Evolutionary conservation across 2,329 filamentous ascomycete genomes (phyloP).

Genomic region (Ophiostoma novo-ulmi): DNA sequence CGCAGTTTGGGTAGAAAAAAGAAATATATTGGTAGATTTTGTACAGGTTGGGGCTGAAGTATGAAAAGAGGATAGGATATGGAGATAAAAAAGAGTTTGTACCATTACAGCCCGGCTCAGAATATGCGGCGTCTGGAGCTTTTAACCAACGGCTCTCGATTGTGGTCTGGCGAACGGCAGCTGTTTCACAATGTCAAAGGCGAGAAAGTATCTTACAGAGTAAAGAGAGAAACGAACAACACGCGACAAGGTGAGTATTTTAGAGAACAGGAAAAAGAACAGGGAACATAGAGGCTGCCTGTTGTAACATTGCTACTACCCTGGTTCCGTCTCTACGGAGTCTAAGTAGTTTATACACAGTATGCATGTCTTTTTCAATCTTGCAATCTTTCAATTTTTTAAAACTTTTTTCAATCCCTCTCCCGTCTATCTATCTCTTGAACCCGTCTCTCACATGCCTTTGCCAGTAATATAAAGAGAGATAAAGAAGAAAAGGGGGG

Average conservation of each 20-base stretch:
- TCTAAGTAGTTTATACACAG: background rate
- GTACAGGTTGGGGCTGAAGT: too few species aligned
- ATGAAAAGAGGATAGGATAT: too few species aligned
- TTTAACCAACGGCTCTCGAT: too few species aligned
- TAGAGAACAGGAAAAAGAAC: background rate
- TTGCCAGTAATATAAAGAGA: background rate
- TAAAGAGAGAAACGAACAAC: too few species aligned
- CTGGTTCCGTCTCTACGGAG: background rate
- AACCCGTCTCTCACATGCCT: background rate
- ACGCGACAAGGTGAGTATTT: background rate
- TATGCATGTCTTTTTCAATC: background rate
- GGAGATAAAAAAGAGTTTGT: too few species aligned
- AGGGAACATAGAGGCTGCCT: background rate
- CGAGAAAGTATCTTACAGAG: too few species aligned
- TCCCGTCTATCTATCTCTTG: background rate
- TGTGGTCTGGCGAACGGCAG: too few species aligned
- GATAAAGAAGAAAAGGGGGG: background rate
- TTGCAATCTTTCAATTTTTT: background rate
- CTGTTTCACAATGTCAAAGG: background rate
- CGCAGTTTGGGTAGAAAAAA: background rate
- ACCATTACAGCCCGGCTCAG: too few species aligned
- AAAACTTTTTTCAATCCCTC: background rate
- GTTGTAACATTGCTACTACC: background rate
- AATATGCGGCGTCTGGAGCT: too few species aligned
- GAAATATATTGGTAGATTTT: too few species aligned